Evolutionary conservation across 2,329 filamentous ascomycete genomes (phyloP).

Genomic region (Neopestalotiopsis sp.): DNA sequence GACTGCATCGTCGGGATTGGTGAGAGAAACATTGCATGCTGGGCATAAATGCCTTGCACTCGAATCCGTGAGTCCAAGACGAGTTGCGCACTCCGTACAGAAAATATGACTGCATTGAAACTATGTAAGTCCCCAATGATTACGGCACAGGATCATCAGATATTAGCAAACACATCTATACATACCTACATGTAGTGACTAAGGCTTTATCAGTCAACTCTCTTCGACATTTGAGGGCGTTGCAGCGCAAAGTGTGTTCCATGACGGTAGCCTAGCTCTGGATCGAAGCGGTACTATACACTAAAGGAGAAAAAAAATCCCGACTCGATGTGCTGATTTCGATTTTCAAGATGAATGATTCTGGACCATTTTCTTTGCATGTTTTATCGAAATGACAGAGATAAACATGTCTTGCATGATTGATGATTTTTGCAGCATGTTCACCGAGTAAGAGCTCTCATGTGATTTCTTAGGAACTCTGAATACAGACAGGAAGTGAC

Average conservation of each 20-base stretch:
- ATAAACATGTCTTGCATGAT: too few species aligned
- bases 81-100: conserved; percentile 75
- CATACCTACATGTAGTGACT: conserved; percentile 86
- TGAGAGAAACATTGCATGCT: conserved; percentile 72
- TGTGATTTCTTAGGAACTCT: too few species aligned
- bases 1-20: conserved; percentile 76
- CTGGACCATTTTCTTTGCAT: too few species aligned
- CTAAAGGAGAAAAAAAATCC: background rate
- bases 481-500: too few species aligned
- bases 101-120: conserved; percentile 74
- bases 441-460: too few species aligned
- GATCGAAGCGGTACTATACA: background rate
- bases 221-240: conserved; percentile 75
- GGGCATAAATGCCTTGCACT: conserved; percentile 64
- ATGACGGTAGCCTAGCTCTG: conserved; percentile 47
- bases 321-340: background rate
- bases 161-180: background rate
- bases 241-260: conserved; percentile 80
- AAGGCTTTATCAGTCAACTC: conserved; percentile 74
- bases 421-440: too few species aligned
- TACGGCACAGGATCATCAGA: background rate
- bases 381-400: too few species aligned
- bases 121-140: background rate
- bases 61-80: conserved; percentile 63
- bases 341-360: too few species aligned